Percentiles rank a stretch among this genome's conserved stretches.
phyloP scores from a whole-genome alignment of 2,329 filamentous ascomycete genomes.

The Exophiala viscosa region DNA sequence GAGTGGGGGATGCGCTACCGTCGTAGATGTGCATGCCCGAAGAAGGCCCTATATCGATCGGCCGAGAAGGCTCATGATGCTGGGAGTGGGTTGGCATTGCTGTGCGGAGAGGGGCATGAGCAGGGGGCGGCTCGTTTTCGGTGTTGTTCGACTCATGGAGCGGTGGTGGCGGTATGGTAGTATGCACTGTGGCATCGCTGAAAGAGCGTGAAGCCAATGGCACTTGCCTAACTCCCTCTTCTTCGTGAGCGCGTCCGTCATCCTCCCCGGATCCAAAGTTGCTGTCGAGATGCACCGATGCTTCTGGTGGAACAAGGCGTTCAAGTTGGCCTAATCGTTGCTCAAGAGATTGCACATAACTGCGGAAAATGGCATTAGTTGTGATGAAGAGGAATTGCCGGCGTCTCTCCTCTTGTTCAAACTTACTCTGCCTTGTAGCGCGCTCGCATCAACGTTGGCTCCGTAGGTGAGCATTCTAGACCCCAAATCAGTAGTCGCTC shows the following conservation, averaged over 20 bases:
- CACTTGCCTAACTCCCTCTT: no score
- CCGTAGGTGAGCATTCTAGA: conserved; percentile 1
- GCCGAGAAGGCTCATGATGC: neutral
- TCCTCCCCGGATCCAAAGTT: no score
- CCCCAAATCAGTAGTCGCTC: no score
- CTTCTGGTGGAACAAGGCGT: neutral
- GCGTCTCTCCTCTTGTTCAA: no score
- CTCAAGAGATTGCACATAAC: conserved; percentile 6
- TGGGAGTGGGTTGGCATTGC: no score
- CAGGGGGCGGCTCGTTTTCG: neutral
- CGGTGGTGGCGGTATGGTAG: no score
- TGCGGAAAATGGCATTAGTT: neutral
- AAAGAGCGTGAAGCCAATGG: neutral
- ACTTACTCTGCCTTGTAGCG: conserved; percentile 5
- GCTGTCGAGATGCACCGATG: neutral
- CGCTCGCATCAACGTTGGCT: conserved; percentile 2
- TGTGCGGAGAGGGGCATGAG: no score
- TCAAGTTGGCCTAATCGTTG: conserved; percentile 4
- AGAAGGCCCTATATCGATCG: neutral
- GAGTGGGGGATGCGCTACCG: neutral
- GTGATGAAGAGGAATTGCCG: neutral
- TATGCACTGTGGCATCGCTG: neutral
- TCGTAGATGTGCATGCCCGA: neutral
- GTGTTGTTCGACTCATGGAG: no score
- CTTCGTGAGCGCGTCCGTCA: neutral